Evolutionary conservation across 208 protist genomes (phyloP).

Genomic region (Trypanosoma vivax): DNA sequence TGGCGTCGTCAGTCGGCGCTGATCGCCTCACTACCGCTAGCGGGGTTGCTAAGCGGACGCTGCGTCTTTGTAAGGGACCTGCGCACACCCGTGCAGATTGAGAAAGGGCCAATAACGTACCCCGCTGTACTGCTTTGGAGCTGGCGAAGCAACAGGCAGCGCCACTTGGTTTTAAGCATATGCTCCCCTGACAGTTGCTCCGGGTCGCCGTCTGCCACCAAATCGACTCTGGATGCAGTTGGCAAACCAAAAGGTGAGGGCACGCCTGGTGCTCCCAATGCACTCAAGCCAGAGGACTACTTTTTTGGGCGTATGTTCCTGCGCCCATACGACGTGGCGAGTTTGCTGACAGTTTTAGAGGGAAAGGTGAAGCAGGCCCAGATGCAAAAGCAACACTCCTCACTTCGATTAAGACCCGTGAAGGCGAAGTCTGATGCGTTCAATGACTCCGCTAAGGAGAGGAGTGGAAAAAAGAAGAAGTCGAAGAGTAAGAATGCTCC

Average conservation of each 20-base stretch:
- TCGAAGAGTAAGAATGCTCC: neutral
- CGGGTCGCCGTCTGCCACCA: neutral
- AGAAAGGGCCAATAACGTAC: conserved; percentile 18
- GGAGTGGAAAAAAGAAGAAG: neutral
- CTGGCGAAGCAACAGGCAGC: conserved; percentile 41
- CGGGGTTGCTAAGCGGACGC: neutral
- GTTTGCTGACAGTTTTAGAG: conserved; percentile 73
- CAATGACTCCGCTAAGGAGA: neutral
- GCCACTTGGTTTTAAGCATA: conserved; percentile 56
- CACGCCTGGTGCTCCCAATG: too few species aligned
- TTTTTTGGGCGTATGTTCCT: conserved; percentile 80
- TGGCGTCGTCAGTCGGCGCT: conserved; percentile 2
- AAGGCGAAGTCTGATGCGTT: neutral
- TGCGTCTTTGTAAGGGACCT: conserved; percentile 52
- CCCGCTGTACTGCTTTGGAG: conserved; percentile 58
- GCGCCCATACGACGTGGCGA: conserved; percentile 76
- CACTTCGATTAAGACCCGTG: conserved; percentile 25
- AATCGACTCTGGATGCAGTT: too few species aligned
- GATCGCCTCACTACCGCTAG: neutral
- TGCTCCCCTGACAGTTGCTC: conserved; percentile 12
- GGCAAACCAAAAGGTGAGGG: too few species aligned
- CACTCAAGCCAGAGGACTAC: conserved; percentile 44
- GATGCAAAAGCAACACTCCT: conserved; percentile 37
- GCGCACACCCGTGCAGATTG: conserved; percentile 41
- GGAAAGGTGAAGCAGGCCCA: conserved; percentile 32